Base-by-base conservation (phyloP, 2,329 filamentous ascomycete species). In the Orbilia quercus region DNA sequence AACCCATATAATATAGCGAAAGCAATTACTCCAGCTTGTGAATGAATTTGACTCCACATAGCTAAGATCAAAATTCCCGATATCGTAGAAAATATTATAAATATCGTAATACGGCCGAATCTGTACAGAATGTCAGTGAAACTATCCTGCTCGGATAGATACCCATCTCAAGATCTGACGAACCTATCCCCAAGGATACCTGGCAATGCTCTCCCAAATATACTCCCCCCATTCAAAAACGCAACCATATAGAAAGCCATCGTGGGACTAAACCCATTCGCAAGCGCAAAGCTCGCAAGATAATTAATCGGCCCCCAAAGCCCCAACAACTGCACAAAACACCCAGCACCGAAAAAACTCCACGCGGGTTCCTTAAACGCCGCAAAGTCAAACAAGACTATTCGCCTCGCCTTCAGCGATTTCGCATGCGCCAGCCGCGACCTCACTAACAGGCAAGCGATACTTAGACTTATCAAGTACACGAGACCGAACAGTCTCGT, bases 221-320 rank as follows among this genome's bases (percentile, higher is more conserved):
- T 62, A 45, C 69, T 73, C 11, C 69, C 69, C 11, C 69, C 69
- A n/a, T 73, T 73, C 45, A 73, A 44, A 31, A 73, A 66, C 7
- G 69, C 69, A 62, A 73, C 66, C 60, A 66, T 60, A 73, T 73
- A 73, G 44, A 73, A 73, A 1, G 67, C 67, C 59, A 66, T 73
- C 9, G 59, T 42, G 14, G 69, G 53, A 11, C 60, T 65, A 23
- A 73, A 60, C 25, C 69, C 60, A 44, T 66, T 73, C 16, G 69
- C 69, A 0, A 73, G 60, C n/a, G 69, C 69, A 66, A 73, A 73
- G 34, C 69, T 73, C 25, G 69, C 69, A 12, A 73, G 60, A 40
- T 73, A 73, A 16, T 73, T 73, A 22, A 73, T 73, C 14, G 69
- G 69, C 0, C 60, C 60, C 69, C 69, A 73, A 25, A 66, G 69